Evolutionary conservation across 2,329 filamentous ascomycete species (phyloP).

Genomic region (Colletotrichum karsti): DNA sequence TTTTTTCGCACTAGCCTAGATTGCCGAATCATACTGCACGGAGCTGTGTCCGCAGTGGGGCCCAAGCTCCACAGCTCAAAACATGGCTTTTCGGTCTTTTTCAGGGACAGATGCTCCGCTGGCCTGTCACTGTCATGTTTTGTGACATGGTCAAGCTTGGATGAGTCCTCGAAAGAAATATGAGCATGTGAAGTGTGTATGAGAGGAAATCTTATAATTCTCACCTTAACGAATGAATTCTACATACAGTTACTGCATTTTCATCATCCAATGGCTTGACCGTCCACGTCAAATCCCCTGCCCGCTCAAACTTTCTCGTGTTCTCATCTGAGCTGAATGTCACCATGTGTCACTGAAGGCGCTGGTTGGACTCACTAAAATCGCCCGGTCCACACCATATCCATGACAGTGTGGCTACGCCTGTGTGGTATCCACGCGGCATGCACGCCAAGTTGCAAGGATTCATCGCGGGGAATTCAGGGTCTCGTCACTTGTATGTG

Average conservation of each 20-base stretch:
- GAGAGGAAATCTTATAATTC: no score
- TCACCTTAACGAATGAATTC: no score
- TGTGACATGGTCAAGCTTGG: not conserved
- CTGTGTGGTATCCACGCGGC: not conserved
- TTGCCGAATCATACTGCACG: not conserved
- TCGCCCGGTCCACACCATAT: not conserved
- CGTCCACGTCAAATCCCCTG: no score
- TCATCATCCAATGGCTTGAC: no score
- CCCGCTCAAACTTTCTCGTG: not conserved
- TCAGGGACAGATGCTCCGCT: not conserved
- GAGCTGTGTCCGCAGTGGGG: slow-evolving; percentile 6
- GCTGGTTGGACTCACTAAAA: not conserved
- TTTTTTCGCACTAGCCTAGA: slow-evolving; percentile 11
- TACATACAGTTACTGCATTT: no score
- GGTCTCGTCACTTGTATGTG: slow-evolving; percentile 8
- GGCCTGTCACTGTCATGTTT: not conserved
- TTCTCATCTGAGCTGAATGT: not conserved
- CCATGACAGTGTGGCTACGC: slow-evolving; percentile 7
- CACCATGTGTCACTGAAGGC: not conserved
- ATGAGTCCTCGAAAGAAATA: no score
- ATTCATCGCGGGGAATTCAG: slow-evolving; percentile 14
- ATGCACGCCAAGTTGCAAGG: slow-evolving; percentile 20
- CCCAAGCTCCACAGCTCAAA: not conserved
- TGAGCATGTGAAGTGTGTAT: no score
- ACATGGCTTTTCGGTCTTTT: slow-evolving; percentile 5